These are phyloP conservation scores for Penicillium atrosanguineum DNA, from an alignment of 495 filamentous ascomycete species.

Conservation along the genomic window DNA sequence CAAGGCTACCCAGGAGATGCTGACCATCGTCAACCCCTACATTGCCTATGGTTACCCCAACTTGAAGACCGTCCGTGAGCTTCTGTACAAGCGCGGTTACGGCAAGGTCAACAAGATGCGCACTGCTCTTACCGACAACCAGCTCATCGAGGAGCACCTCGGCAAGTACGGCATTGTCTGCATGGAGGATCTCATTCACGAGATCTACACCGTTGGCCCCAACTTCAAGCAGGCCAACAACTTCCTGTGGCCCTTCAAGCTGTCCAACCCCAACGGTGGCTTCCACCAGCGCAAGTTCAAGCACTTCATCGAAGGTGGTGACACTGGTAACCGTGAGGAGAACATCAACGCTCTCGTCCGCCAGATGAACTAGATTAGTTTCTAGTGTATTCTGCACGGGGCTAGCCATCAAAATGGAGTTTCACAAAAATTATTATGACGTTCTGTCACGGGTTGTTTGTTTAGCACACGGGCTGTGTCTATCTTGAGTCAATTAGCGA, in stretches of 20 bases:
- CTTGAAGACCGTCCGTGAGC: constrained; percentile 96
- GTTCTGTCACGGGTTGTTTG: constrained; percentile 37
- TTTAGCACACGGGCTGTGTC: constrained; percentile 24
- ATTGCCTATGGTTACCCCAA: constrained; percentile 99
- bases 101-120: constrained; percentile 97
- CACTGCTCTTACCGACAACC: constrained; percentile 93
- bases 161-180: constrained; percentile 99
- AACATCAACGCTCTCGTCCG: constrained; percentile 96
- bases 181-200: constrained; percentile 98
- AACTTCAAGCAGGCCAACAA: constrained; percentile 99
- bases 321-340: constrained; percentile 96
- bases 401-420: constrained; percentile 10
- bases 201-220: constrained; percentile 97
- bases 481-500: constrained; percentile 37
- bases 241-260: constrained; percentile 99
- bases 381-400: constrained; percentile 4
- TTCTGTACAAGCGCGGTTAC: constrained; percentile 99
- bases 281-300: constrained; percentile 97
- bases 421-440: constrained; percentile 20
- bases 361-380: constrained; percentile 87
- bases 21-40: constrained; percentile 96
- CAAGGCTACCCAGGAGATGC: constrained; percentile 97
- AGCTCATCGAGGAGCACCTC: constrained; percentile 91
- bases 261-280: constrained; percentile 93
- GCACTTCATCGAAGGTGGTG: constrained; percentile 99